Conservation (phyloP, 148 eudicot genomes). For the Chenopodium album region DNA sequence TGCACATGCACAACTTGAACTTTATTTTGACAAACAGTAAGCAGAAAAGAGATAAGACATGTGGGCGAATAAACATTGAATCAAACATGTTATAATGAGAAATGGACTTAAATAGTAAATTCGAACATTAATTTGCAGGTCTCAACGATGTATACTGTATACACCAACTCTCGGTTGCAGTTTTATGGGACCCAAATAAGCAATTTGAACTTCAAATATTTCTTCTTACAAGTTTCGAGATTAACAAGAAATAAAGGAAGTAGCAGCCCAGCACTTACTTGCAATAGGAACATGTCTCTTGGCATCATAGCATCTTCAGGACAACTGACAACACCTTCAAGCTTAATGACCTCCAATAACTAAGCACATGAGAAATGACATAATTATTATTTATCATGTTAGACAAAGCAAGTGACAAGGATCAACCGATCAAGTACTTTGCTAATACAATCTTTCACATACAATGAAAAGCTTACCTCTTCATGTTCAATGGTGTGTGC, state of each 20-base stretch:
- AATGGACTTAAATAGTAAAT: too few species aligned
- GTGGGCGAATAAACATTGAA: too few species aligned
- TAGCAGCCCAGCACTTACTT: conserved; percentile 42
- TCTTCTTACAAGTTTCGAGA: not conserved
- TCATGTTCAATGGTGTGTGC: conserved; percentile 95
- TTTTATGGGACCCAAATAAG: not conserved
- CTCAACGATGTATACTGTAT: not conserved
- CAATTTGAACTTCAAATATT: not conserved
- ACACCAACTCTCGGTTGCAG: not conserved
- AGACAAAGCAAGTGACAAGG: not conserved
- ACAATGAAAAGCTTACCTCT: conserved; percentile 47
- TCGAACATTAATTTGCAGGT: not conserved
- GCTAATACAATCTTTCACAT: not conserved
- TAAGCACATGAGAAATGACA: conserved; percentile 23
- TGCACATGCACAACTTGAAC: too few species aligned
- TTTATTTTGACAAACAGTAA: too few species aligned
- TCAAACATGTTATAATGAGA: not conserved
- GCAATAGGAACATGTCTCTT: conserved; percentile 80
- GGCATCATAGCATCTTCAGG: conserved; percentile 82
- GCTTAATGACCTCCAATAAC: conserved; percentile 86
- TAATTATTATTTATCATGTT: not conserved
- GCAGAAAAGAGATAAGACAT: not conserved
- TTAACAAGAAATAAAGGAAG: not conserved
- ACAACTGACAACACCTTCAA: conserved; percentile 67
- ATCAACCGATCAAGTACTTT: not conserved